These are phyloP conservation scores for Vaccinium vitisidaea DNA, from an alignment of 148 eudicot genomes.

Conservation along the genomic window DNA sequence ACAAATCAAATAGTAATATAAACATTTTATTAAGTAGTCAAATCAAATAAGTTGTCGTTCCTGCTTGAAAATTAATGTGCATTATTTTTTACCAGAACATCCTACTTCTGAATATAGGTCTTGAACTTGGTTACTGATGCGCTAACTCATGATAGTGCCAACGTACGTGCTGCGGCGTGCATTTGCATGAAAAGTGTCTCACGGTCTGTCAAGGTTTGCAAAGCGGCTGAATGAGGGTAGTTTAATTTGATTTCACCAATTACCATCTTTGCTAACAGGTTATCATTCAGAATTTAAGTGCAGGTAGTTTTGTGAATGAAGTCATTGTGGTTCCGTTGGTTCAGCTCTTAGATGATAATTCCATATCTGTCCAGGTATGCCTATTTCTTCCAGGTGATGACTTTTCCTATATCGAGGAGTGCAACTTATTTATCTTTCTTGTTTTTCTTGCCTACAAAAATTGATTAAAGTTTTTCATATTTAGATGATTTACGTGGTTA, in stretches of 20 bases:
- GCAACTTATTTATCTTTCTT: slow-evolving; percentile 9
- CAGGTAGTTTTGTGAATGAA: slow-evolving; percentile 83
- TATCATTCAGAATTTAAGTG: slow-evolving; percentile 79
- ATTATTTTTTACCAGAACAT: background rate
- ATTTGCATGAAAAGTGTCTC: slow-evolving; percentile 75
- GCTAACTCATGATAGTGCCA: slow-evolving; percentile 62
- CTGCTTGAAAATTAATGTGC: background rate
- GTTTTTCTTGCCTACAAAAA: background rate
- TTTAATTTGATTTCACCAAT: slow-evolving; percentile 24
- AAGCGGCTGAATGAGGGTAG: slow-evolving; percentile 3
- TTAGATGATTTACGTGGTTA: background rate
- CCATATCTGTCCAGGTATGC: slow-evolving; percentile 72
- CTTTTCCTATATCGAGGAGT: background rate
- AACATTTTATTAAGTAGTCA: background rate
- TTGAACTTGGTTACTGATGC: slow-evolving; percentile 59
- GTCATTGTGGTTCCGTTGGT: slow-evolving; percentile 51
- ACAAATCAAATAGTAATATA: background rate
- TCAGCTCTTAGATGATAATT: slow-evolving; percentile 60
- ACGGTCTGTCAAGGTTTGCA: slow-evolving; percentile 89
- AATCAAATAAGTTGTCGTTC: background rate
- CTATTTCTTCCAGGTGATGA: background rate
- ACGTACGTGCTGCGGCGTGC: slow-evolving; percentile 88
- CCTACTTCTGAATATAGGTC: slow-evolving; percentile 42
- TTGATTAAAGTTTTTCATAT: background rate
- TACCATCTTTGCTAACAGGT: slow-evolving; percentile 24